Percentiles rank a stretch among this genome's conserved stretches.
Evolutionary conservation across 176 grass and related monocot species (phyloP).

Genomic region (Avena insularis): DNA sequence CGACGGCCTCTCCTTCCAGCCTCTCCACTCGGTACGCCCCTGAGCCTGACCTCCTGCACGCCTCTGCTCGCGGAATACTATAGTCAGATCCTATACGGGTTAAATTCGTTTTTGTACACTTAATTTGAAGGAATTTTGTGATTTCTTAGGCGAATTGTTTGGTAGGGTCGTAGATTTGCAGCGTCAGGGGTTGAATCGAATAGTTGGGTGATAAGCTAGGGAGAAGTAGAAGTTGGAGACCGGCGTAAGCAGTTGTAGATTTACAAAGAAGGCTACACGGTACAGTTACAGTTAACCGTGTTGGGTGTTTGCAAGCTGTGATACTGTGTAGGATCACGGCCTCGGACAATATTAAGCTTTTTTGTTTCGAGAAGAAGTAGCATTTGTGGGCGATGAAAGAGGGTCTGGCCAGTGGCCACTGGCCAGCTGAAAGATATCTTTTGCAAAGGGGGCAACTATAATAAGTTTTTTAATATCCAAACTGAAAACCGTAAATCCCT

Average conservation of each 20-base stretch:
- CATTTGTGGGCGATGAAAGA: not conserved
- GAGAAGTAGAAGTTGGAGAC: not conserved
- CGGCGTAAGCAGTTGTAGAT: not conserved
- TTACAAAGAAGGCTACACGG: not conserved
- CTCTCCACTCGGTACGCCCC: constrained; percentile 57
- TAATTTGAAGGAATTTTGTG: not conserved
- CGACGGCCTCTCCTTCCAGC: constrained; percentile 62
- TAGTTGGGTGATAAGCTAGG: not conserved
- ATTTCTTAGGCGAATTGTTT: not conserved
- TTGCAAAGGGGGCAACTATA: not conserved
- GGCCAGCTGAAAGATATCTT: constrained; percentile 13
- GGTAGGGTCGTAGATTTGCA: constrained; percentile 14
- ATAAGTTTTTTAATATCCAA: not conserved
- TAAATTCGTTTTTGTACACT: not conserved
- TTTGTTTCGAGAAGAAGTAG: not conserved
- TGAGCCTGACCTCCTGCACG: not conserved
- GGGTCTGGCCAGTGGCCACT: not conserved
- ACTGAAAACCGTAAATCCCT: not conserved
- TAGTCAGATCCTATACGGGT: constrained; percentile 31
- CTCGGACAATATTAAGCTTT: not conserved
- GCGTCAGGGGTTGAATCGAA: not conserved
- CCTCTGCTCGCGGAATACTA: not conserved
- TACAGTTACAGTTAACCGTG: not conserved
- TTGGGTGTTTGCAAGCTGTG: not conserved
- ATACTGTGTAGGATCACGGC: not conserved